Evolutionary conservation across 495 filamentous ascomycete species (phyloP).

Genomic region (Recurvomyces mirabilis): DNA sequence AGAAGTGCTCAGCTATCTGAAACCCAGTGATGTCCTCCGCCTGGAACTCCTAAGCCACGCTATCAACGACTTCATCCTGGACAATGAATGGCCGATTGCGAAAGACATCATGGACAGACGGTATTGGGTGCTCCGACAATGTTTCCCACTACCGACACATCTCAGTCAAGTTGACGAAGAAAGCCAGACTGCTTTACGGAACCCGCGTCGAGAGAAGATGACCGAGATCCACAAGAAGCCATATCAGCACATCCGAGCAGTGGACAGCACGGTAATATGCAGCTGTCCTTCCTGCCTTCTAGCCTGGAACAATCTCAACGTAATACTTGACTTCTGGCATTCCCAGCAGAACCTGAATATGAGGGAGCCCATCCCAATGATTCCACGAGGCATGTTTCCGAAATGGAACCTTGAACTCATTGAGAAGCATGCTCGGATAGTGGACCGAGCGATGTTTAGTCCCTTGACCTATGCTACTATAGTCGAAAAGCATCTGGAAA

Average conservation of each 20-base stretch:
- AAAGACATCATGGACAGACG: constrained; percentile 31
- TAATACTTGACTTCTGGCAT: constrained; percentile 43
- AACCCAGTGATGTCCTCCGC: constrained; percentile 39
- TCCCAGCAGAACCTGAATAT: constrained; percentile 42
- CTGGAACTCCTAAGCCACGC: constrained; percentile 26
- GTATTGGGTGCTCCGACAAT: constrained; percentile 37
- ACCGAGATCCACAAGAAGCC: constrained; percentile 33
- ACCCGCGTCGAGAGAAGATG: constrained; percentile 29
- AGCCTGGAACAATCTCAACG: constrained; percentile 41
- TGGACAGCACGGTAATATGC: constrained; percentile 35
- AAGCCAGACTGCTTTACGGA: constrained; percentile 29
- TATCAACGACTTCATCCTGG: constrained; percentile 32
- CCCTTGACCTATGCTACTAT: constrained; percentile 40
- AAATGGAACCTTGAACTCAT: constrained; percentile 39
- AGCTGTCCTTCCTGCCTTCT: constrained; percentile 42
- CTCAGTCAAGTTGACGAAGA: constrained; percentile 32
- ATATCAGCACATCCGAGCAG: constrained; percentile 38
- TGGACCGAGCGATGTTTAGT: constrained; percentile 32
- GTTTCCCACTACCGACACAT: constrained; percentile 38
- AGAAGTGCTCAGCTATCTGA: constrained; percentile 34
- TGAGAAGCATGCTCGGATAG: constrained; percentile 30
- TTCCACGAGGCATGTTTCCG: constrained; percentile 34
- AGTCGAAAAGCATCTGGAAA: constrained; percentile 41
- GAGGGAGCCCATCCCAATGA: constrained; percentile 40
- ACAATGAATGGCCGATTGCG: constrained; percentile 33